Evolutionary conservation across 2,329 filamentous ascomycete species (phyloP).

Genomic region (Boeremia exigua): DNA sequence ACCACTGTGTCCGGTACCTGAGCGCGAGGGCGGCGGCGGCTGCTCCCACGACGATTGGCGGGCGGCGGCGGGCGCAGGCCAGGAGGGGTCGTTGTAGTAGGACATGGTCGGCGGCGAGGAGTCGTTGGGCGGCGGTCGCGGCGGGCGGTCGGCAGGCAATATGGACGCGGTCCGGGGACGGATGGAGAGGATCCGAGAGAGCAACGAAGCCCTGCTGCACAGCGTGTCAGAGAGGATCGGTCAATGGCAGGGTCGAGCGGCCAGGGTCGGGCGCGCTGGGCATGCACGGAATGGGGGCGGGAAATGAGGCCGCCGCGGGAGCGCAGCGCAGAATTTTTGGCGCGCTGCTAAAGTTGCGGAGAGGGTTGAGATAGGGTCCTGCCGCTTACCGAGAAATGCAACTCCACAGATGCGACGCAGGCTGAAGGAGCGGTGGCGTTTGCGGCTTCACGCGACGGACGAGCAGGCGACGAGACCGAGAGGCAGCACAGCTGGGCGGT

Average conservation of each 20-base stretch:
- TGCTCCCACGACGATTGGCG: slow-evolving; percentile 76
- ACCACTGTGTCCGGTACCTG: slow-evolving; percentile 59
- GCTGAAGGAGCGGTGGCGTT: slow-evolving; percentile 43
- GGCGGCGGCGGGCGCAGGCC: slow-evolving; percentile 65
- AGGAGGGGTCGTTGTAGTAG: slow-evolving; percentile 71
- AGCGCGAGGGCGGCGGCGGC: slow-evolving; percentile 73
- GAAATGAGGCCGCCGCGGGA: slow-evolving; percentile 36
- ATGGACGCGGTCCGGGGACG: background rate
- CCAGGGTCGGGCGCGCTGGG: slow-evolving; percentile 21
- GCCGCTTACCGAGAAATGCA: slow-evolving; percentile 44
- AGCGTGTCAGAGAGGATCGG: slow-evolving; percentile 19
- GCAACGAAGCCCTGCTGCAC: slow-evolving; percentile 24
- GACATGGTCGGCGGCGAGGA: slow-evolving; percentile 57
- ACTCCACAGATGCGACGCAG: slow-evolving; percentile 9
- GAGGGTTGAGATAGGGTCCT: slow-evolving; percentile 25
- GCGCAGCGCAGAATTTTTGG: slow-evolving; percentile 46
- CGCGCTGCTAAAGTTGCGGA: slow-evolving; percentile 35
- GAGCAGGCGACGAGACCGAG: slow-evolving; percentile 24
- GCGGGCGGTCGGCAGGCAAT: background rate
- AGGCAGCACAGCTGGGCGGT: slow-evolving; percentile 32
- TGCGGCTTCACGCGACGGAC: slow-evolving; percentile 30
- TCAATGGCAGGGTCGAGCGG: slow-evolving; percentile 28
- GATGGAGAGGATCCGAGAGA: slow-evolving; percentile 16
- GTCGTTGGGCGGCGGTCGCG: slow-evolving; percentile 8
- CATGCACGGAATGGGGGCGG: slow-evolving; percentile 33